Evolutionary conservation across 495 filamentous ascomycete species (phyloP), one percentile per base, ranked within the genome.

Genomic region (Aspergillus sclerotioniger): DNA sequence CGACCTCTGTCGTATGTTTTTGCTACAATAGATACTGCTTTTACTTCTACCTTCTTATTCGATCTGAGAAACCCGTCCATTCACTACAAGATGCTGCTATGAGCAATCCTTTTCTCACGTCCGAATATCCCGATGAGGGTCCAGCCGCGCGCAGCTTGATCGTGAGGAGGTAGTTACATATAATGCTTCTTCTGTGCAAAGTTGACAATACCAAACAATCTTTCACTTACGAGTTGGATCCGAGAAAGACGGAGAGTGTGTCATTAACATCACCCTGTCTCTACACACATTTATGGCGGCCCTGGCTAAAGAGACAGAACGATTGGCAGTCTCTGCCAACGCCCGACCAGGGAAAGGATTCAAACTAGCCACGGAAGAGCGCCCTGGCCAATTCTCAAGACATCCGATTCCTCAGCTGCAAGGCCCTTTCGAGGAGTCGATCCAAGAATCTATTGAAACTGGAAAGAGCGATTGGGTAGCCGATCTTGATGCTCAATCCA

Each of bases 361-460:
- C 39, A 45, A 10, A n/a, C 41, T 44, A 6, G 9, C 6, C n/a
- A 25, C 28, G 13, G 28, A 52, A 15, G 28, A 43, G 25, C 46
- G 45, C 17, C 12, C 6, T 43, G 54, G 16, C 29, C 53, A 76
- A 19, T 77, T 78, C 12, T 88, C 89, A 8, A 68, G 77, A 16
- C 91, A 96, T 71, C 94, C 94, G 2, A 88, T 98, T 54, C 72
- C 85, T 15, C 83, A 84, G 51, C 89, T 98, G 80, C 94, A 97
- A 66, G 89, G 84, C 49, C 90, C 94, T 48, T 97, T 98, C 66
- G 89, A 93, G 66, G 94, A 98, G 72, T 96, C 92, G 3, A 87
- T 98, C 53, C 60, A 82, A 25, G 92, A 96, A 64, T 85, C 88
- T 19, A 61, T 68, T 17, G 82, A 84, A 9, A 70, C 74, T 10